Conservation (phyloP, 345 rosid genomes). For the Zanthoxylum bungeanum region DNA sequence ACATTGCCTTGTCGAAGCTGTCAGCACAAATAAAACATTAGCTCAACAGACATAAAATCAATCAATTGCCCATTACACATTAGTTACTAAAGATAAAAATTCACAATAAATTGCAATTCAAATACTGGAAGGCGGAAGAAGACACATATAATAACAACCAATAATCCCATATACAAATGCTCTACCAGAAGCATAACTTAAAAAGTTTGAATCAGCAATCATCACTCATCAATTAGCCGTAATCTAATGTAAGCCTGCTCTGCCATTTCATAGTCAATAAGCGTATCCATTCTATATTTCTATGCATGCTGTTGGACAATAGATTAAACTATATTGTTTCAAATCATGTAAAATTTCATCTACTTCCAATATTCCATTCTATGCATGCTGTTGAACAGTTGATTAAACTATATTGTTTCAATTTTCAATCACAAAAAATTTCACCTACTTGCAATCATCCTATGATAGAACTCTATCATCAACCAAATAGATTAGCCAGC, state of each 20-base stretch:
- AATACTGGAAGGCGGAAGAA: constrained; percentile 1
- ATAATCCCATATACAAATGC: neutral
- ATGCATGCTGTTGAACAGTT: neutral
- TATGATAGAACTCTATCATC: neutral
- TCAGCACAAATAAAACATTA: constrained; percentile 21
- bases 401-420: neutral
- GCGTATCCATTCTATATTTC: neutral
- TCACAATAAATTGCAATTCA: neutral
- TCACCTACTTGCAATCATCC: neutral
- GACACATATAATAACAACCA: constrained; percentile 5
- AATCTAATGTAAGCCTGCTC: neutral
- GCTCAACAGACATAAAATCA: neutral
- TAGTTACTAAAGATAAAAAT: neutral
- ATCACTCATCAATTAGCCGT: neutral
- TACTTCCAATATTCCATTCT: neutral
- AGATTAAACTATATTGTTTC: neutral
- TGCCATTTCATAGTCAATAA: neutral
- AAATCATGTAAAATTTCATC: neutral
- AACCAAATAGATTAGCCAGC: neutral
- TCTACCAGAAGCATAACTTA: neutral
- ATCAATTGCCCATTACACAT: neutral
- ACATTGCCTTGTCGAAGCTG: constrained; percentile 85
- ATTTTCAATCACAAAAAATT: neutral
- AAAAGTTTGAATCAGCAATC: neutral
- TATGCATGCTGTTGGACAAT: neutral